phyloP scores from a whole-genome alignment of 257 asterid genomes.

The Solanum ahanhuiri region DNA sequence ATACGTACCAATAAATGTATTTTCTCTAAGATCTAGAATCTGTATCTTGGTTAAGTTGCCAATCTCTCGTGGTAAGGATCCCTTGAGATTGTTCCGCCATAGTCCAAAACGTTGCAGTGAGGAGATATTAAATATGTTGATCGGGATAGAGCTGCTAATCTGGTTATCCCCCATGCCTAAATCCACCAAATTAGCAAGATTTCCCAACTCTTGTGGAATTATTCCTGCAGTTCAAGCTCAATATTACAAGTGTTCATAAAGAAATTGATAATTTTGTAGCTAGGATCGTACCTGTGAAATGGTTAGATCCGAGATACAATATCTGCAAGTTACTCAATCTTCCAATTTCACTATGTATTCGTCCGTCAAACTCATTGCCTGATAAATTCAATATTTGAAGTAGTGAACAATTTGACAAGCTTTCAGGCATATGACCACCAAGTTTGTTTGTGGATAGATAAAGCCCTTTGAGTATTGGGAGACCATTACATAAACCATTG shows the following conservation, averaged over 20 bases:
- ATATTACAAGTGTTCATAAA: neutral
- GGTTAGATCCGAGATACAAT: neutral
- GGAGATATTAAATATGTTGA: neutral
- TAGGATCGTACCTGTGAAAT: neutral
- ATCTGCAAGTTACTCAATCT: neutral
- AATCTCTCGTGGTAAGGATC: no score
- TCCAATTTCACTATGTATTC: neutral
- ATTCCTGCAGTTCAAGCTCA: neutral
- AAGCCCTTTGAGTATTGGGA: neutral
- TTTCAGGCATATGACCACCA: neutral
- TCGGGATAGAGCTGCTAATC: constrained; percentile 2
- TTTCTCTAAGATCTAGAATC: no score
- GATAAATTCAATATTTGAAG: neutral
- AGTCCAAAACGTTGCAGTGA: no score
- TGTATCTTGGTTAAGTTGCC: no score
- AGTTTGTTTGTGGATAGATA: neutral
- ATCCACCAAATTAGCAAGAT: neutral
- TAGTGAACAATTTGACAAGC: neutral
- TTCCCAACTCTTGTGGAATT: neutral
- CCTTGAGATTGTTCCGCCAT: no score
- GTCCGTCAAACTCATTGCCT: neutral
- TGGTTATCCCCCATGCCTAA: constrained; percentile 5
- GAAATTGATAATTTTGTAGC: neutral
- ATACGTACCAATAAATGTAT: no score
- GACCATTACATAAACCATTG: neutral